Base-by-base conservation (phyloP, 1,284 basidiomycete species). In the Cutaneotrichosporon cutaneum region DNA sequence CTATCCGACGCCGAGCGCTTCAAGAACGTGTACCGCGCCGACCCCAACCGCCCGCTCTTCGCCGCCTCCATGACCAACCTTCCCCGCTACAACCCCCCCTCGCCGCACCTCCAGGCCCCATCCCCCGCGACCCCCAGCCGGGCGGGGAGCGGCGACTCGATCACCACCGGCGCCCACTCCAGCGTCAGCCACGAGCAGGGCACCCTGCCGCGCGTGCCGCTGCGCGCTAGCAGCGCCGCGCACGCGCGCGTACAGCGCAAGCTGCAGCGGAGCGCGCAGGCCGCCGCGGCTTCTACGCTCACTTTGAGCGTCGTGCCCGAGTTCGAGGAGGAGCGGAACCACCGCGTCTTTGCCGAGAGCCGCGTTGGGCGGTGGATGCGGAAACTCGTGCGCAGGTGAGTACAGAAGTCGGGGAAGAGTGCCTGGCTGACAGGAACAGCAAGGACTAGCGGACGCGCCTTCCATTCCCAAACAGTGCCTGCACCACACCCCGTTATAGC, bases 291-390 rank as follows among this genome's bases (percentile, higher is more conserved):
- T 8, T 24, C 22, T 2, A 26, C 8, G 7, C 24, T 51, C 13
- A 30, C 16, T 8, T 27, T 51, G 8, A 51, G 48, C 48, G 48
- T 47, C 9, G 54, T 24, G 18, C 42, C n/a, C 16, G 39, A 42
- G 18, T 27, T 22, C 9, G 54, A 57, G 47, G 30, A 50, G 45
- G 47, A 58, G 47, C 22, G 47, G 5, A 56, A 48, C 44, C 55
- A 56, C n/a, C 42, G 55, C 18, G 39, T 56, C 16, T 56, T 56
- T 14, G 27, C 30, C 42, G 30, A 32, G 11, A 44, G 44, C 7
- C 27, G 30, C 5, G 30, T 56, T 11, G 42, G 30, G 5, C 55
- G 55, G 6, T 56, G 55, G 55, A 24, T 56, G n/a, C 47, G 27
- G 32, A 56, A 36, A 21, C 42, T 56, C 9, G 54, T 56, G 3